Conservation (phyloP, 345 rosid species). For the Aquilaria yunnanensis region DNA sequence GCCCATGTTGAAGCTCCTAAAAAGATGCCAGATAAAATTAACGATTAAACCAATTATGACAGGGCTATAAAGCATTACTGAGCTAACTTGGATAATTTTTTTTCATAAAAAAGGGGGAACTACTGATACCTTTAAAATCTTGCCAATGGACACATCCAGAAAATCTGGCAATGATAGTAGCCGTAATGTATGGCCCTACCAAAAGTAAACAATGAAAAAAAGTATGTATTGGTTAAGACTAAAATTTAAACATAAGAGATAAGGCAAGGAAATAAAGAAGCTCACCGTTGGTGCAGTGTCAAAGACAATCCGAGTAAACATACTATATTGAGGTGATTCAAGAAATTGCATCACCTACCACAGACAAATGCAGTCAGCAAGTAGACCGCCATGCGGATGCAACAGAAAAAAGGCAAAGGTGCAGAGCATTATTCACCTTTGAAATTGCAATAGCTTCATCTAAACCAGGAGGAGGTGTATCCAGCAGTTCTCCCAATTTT, state of each 20-base stretch:
- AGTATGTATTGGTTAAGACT: slow-evolving; percentile 6
- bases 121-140: slow-evolving; percentile 74
- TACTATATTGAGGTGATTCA: slow-evolving; percentile 77
- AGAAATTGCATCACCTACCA: slow-evolving; percentile 95
- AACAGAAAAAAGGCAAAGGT: not conserved
- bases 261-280: not conserved
- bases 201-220: not conserved
- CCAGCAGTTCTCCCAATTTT: slow-evolving; percentile 88
- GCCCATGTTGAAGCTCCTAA: not conserved
- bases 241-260: not conserved
- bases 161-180: slow-evolving; percentile 95
- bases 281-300: slow-evolving; percentile 99
- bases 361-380: slow-evolving; percentile 16
- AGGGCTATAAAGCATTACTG: too few relatives aligned
- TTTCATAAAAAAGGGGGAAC: not conserved
- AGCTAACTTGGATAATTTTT: too few relatives aligned
- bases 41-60: too few relatives aligned
- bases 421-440: slow-evolving; percentile 41
- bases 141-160: slow-evolving; percentile 95
- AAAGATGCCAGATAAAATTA: slow-evolving; percentile 1
- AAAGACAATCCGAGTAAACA: slow-evolving; percentile 92
- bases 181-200: slow-evolving; percentile 89
- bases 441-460: slow-evolving; percentile 99
- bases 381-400: slow-evolving; percentile 11
- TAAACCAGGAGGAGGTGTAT: slow-evolving; percentile 98